A percentile compares a stretch with the other conserved stretches of the same genome.
phyloP scores from a whole-genome alignment of 176 grass and related monocot species.

The Luzula sylvatica region DNA sequence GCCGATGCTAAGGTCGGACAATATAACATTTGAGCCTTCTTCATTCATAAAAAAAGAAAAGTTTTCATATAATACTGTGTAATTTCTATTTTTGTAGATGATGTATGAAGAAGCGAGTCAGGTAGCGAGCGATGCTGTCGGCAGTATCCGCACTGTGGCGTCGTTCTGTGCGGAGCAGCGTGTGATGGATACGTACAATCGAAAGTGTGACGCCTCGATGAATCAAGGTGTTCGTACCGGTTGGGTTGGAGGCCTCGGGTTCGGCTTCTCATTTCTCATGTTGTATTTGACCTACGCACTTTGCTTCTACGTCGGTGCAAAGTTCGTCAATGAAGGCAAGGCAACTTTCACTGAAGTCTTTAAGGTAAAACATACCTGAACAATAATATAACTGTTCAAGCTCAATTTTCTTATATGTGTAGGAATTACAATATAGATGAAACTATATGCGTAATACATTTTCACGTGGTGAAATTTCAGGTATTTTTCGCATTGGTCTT shows the following conservation, averaged over 20 bases:
- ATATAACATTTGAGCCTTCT: background rate
- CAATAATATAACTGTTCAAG: too few relatives aligned
- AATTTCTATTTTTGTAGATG: conserved; percentile 15
- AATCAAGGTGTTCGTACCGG: conserved; percentile 38
- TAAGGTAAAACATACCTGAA: conserved; percentile 23
- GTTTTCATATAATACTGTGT: background rate
- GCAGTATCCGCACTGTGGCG: conserved; percentile 43
- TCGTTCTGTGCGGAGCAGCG: conserved; percentile 38
- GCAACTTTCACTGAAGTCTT: conserved; percentile 44
- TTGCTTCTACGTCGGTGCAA: conserved; percentile 40
- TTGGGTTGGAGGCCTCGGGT: conserved; percentile 34
- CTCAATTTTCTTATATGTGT: too few relatives aligned
- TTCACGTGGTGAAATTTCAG: background rate
- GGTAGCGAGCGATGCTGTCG: conserved; percentile 40
- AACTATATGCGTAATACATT: too few relatives aligned
- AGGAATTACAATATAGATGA: too few relatives aligned
- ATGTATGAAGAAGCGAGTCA: conserved; percentile 59
- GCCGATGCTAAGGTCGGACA: conserved; percentile 51
- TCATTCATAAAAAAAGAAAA: background rate
- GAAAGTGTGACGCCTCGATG: conserved; percentile 34
- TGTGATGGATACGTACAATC: conserved; percentile 38
- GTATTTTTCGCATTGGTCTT: conserved; percentile 39
- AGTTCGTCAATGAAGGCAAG: conserved; percentile 29
- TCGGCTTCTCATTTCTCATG: conserved; percentile 38
- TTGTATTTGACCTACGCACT: conserved; percentile 36